These are phyloP conservation scores for Pythium grandisporangium DNA, from an alignment of 352 stramenopile genomes.

Conservation along the genomic window DNA sequence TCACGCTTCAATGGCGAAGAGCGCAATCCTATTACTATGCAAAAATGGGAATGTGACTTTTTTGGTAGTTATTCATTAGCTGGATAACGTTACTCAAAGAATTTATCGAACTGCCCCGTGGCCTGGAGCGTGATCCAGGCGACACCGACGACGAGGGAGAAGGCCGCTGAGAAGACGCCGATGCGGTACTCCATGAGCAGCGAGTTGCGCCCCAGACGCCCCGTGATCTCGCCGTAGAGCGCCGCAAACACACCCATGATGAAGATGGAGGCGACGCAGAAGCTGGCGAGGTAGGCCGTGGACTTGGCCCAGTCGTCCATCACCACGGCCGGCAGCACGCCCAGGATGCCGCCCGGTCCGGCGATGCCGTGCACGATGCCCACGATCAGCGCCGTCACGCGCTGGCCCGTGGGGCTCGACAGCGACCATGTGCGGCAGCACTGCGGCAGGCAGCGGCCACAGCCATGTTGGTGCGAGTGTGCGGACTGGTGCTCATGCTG, in stretches of 20 bases:
- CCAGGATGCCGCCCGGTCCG: slow-evolving; percentile 43
- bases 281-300: slow-evolving; percentile 74
- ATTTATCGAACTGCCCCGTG: slow-evolving; percentile 50
- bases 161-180: slow-evolving; percentile 56
- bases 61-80: neutral
- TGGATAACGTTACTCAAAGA: slow-evolving; percentile 42
- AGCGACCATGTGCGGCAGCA: slow-evolving; percentile 28
- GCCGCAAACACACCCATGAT: slow-evolving; percentile 89
- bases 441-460: slow-evolving; percentile 2
- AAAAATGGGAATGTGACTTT: too few relatives aligned
- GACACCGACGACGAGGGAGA: slow-evolving; percentile 68
- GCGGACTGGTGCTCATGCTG: slow-evolving; percentile 9
- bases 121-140: slow-evolving; percentile 69
- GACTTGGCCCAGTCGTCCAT: slow-evolving; percentile 62
- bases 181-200: slow-evolving; percentile 52
- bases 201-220: slow-evolving; percentile 42
- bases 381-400: slow-evolving; percentile 65
- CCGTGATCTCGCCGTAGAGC: slow-evolving; percentile 71
- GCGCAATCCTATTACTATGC: too few relatives aligned
- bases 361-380: slow-evolving; percentile 83
- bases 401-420: slow-evolving; percentile 41
- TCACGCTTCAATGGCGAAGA: neutral
- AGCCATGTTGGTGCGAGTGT: too few relatives aligned
- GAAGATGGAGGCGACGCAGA: slow-evolving; percentile 84
- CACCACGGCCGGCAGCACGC: slow-evolving; percentile 81